Percentiles rank a stretch among this genome's conserved stretches.
phyloP scores from a whole-genome alignment of 495 filamentous ascomycete genomes.

The Talaromyces trachyspermus region DNA sequence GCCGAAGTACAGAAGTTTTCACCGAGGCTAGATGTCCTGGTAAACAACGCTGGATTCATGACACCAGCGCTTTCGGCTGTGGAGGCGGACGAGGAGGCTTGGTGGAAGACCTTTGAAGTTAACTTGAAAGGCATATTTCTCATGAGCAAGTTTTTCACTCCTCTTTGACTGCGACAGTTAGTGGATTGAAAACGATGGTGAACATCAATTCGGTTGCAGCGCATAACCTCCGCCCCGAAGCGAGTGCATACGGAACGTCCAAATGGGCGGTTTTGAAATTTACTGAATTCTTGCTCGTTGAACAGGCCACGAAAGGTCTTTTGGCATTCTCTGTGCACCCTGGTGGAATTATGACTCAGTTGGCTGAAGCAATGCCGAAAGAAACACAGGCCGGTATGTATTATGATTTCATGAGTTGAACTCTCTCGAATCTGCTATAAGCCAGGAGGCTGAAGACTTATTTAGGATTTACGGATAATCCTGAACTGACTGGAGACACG shows the following conservation, averaged over 20 bases:
- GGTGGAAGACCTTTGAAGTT: too few relatives aligned
- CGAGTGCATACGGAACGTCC: conserved; percentile 30
- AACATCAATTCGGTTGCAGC: conserved; percentile 26
- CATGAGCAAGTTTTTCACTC: too few relatives aligned
- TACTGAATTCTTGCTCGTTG: conserved; percentile 32
- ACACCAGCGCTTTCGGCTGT: too few relatives aligned
- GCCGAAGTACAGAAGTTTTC: too few relatives aligned
- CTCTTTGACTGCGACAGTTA: too few relatives aligned
- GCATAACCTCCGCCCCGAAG: conserved; percentile 11
- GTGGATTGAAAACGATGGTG: too few relatives aligned
- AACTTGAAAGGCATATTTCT: too few relatives aligned
- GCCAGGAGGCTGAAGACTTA: neutral
- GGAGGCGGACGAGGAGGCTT: too few relatives aligned
- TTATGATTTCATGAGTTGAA: neutral
- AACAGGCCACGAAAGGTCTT: conserved; percentile 36
- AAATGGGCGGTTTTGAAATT: conserved; percentile 36
- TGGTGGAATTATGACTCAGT: conserved; percentile 19
- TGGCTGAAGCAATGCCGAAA: too few relatives aligned
- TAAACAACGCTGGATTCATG: too few relatives aligned
- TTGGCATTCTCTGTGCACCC: conserved; percentile 35
- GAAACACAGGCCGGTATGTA: too few relatives aligned
- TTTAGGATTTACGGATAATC: conserved; percentile 18
- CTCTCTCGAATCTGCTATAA: neutral
- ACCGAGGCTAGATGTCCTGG: too few relatives aligned
- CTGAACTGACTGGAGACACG: conserved; percentile 28